These are phyloP conservation scores for Obba rivulosa DNA, from an alignment of 768 basidiomycete genomes.

Conservation along the genomic window DNA sequence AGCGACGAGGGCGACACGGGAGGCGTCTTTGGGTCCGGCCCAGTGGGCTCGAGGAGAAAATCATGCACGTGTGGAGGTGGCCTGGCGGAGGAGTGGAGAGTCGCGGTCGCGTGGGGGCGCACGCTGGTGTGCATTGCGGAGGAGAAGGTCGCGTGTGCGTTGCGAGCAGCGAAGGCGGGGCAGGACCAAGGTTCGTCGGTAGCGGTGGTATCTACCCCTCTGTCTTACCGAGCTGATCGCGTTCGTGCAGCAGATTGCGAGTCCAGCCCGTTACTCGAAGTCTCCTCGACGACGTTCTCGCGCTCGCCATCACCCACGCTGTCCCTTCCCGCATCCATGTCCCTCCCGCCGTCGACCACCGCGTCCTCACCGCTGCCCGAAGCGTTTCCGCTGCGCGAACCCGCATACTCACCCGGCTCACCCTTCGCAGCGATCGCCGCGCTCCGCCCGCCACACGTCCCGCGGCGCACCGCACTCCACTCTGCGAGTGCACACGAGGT, in stretches of 20 bases:
- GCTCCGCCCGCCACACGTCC: slow-evolving; percentile 41
- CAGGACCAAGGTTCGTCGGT: neutral
- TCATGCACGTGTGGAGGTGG: neutral
- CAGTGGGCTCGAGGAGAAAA: too few species aligned
- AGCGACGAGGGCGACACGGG: too few species aligned
- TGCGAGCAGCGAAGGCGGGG: slow-evolving; percentile 18
- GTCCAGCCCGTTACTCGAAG: too few species aligned
- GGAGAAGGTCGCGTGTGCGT: slow-evolving; percentile 26
- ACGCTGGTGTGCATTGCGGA: slow-evolving; percentile 58
- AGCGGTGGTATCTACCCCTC: too few species aligned
- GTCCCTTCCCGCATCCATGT: too few species aligned
- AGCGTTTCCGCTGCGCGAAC: slow-evolving; percentile 26
- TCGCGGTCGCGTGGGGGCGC: slow-evolving; percentile 65
- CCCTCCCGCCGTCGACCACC: too few species aligned
- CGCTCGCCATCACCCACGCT: too few species aligned
- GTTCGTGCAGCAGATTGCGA: too few species aligned
- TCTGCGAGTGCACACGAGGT: slow-evolving; percentile 43
- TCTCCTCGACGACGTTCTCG: too few species aligned
- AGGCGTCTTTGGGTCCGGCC: too few species aligned
- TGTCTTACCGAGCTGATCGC: too few species aligned
- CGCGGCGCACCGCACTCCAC: slow-evolving; percentile 41
- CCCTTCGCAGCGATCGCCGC: slow-evolving; percentile 45
- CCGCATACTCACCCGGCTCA: slow-evolving; percentile 46
- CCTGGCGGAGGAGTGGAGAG: slow-evolving; percentile 57
- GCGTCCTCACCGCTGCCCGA: too few species aligned